Base-by-base conservation (phyloP, 805 yeast genomes). In the Candida cerambycidarum region DNA sequence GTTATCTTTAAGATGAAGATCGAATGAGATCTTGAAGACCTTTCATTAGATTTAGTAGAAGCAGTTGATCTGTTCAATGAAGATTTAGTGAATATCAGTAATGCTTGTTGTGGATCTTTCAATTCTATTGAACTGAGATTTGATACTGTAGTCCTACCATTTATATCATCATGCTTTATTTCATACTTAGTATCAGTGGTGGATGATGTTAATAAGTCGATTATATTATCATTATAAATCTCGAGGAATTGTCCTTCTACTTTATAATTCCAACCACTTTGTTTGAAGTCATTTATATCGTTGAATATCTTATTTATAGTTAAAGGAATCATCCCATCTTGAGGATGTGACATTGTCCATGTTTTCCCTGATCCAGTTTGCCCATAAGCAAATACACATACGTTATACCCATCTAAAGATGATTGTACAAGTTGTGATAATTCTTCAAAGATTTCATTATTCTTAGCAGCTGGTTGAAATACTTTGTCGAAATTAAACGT, bases 351-450 rank as follows among this genome's bases (percentile, higher is more conserved):
- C 98, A 92, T 93, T 0, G 99, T 93, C 59, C 65, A 83, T 0
- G 98, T 92, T 59, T 92, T 92, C 3, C 99, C 99, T 0, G 97
- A 67, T 77, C 88, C 96, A 0, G 99, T 93, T 62, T 92, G 99
- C 1, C 99, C 99, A 60, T 93, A 92, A 4, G 97, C 97, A 63
- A 89, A 89, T 1, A 93, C 87, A 61, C 97, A 89, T 2, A 89
- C 96, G 53, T 89, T 89, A 56, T 73, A 82, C 0, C 99, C 99
- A 62, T 92, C 95, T 11, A 90, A 61, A 0, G 95, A 63, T 1
- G 73, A 67, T 59, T 89, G 96, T 1, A 92, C 81, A 16, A 92
- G 63, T 59, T 89, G 96, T 2, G 93, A 82, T 1, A 92, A 77
- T 55, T 92, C 99, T 23, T 79, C 83, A 62, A 89, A 93, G 0